Evolutionary conservation across 2,329 filamentous ascomycete genomes (phyloP), one percentile per base, ranked within the genome.

Genomic region (Aspergillus pseudoviridinutans): DNA sequence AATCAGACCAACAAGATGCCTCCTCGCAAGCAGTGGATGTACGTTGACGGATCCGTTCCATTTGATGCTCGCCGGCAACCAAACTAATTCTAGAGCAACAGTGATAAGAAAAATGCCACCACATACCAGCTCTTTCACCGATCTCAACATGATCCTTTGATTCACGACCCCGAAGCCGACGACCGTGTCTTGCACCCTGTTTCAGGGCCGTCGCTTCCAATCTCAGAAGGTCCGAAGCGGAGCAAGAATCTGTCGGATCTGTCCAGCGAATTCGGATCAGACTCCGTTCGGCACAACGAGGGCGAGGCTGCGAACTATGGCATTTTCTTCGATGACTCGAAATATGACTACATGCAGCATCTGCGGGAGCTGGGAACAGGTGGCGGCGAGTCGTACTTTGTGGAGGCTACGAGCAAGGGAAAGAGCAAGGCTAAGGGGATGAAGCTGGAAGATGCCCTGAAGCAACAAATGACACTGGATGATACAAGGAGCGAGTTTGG

Each of bases 341-440:
- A 91, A 70, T 99, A 99, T 77, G 94, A 99, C 76, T 99, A 99
- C 78, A 99, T 99, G 94, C 94, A 99, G 76, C 94, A 99, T 76
- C 80, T 99, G 82, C 89, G 92, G 55, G 94, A 97, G 67, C 79
- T 99, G n/a, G 87, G 87, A 57, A 75, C 80, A 47, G 91, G 76
- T 6, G 76, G 74, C 4, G 90, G 90, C 29, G 88, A 92, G 55
- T 85, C 88, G 29, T 87, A 92, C 50, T 97, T 96, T 70, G 83
- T 99, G 42, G 92, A 97, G 61, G 84, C 84, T 1, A 73, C 77
- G 24, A 64, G 84, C n/a, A 82, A 84, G 53, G 84, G 83, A 63
- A 90, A 90, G 74, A 80, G 78, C 25, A 92, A 92, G 76, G 85
- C 81, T 4, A 89, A 74, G 64, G 80, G 90, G 69, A 83, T 87